Base-by-base conservation (phyloP, 352 stramenopile species). In the Globisporangium orthogonon region DNA sequence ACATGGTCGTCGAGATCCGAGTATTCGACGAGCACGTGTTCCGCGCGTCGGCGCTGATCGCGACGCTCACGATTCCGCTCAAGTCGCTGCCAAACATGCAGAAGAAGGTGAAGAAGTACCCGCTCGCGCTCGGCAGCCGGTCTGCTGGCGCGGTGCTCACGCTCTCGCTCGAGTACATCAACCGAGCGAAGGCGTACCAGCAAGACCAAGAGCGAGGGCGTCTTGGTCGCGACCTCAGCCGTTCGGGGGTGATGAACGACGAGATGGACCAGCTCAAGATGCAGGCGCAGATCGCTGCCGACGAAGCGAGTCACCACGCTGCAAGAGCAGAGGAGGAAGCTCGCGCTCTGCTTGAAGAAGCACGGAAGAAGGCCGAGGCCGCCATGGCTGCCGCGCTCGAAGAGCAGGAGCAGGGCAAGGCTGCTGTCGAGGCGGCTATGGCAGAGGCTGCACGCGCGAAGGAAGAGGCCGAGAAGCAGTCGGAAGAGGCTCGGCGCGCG, bases 1-100 rank as follows among this genome's bases (percentile, higher is more conserved):
- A 92, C 31, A 91, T 86, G 74, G 84, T 89, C 30, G 71, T 94
- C 40, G 84, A 94, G 60, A 78, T 94, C 41, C 84, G 84, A 54
- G 74, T 94, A 23, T 92, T 90, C 50, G 76, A 94, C 45, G 78
- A 92, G 50, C 84, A 91, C 58, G 66, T 91, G 31, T 94, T 94
- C 72, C 76, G 80, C 10, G 68, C 78, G 14, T 86, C 79, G 4
- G 73, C 89, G 49, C 65, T 94, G 29, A 74, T 94, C 55, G 76
- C 82, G 15, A 91, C 82, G 43, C 66, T 94, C 49, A 77, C 82
- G 33, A 88, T 94, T 54, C 79, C 84, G 35, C 51, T 94, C 41
- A 90, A 87, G 63, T 90, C 84, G 29, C 55, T 94, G 39, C 80
- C 84, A 0, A 92, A 94, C 55, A 89, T 94, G 84, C 61, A 84